These are phyloP conservation scores for Beauveria medogensis DNA, from an alignment of 2,329 filamentous ascomycete species.

Conservation along the genomic window DNA sequence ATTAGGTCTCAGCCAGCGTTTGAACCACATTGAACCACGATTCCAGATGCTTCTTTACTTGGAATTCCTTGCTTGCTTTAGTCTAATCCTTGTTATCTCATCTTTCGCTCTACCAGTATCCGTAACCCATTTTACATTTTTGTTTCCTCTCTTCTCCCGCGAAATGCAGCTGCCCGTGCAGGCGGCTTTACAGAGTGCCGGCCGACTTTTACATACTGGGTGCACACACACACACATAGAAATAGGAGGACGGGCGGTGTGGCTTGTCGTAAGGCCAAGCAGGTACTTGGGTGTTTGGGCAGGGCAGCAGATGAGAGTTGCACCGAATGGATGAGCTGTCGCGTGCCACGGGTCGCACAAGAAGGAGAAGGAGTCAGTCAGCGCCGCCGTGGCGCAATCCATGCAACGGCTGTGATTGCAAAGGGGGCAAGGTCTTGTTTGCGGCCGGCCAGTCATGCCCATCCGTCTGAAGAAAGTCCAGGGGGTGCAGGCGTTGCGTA, in stretches of 20 bases:
- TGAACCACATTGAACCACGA: not conserved
- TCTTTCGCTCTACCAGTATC: not conserved
- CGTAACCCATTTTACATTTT: not conserved
- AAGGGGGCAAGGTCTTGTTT: not conserved
- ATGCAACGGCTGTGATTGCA: no score
- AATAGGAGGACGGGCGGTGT: no score
- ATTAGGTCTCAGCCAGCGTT: not conserved
- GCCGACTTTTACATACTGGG: not conserved
- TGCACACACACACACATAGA: no score
- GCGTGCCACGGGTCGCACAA: not conserved
- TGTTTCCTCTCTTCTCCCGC: conserved; percentile 1
- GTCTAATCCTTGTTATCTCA: not conserved
- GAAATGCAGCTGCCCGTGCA: not conserved
- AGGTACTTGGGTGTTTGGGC: not conserved
- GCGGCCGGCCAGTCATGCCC: not conserved
- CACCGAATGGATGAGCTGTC: not conserved
- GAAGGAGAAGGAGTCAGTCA: no score
- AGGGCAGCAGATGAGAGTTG: not conserved
- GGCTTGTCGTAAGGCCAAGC: not conserved
- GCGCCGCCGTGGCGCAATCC: no score
- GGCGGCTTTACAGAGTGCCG: not conserved
- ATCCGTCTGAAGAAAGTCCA: not conserved
- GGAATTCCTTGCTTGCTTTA: not conserved
- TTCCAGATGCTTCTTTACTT: not conserved
- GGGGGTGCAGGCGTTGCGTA: no score